A percentile compares a stretch with the other conserved stretches of the same genome.
Conservation (phyloP, 2,329 filamentous ascomycete species). For the Arthrinium phaeospermum region DNA sequence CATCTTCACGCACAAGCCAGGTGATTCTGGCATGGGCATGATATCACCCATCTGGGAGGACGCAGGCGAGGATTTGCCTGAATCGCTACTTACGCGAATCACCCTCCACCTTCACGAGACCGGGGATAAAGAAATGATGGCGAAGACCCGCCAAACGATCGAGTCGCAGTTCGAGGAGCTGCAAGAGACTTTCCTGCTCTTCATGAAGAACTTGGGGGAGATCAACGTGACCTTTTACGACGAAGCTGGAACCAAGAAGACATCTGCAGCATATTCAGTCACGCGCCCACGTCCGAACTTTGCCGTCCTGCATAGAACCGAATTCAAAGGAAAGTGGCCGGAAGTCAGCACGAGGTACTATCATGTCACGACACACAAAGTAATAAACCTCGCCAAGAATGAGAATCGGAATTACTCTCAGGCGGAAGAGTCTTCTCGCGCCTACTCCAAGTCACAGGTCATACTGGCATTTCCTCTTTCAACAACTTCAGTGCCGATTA, state of each 20-base stretch:
- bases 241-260: too few species aligned
- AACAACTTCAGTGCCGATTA: conserved; percentile 40
- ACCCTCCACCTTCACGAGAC: conserved; percentile 44
- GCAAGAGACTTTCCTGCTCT: conserved; percentile 47
- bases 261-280: too few species aligned
- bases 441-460: conserved; percentile 41
- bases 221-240: conserved; percentile 41
- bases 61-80: neutral
- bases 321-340: too few species aligned
- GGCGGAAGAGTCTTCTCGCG: conserved; percentile 31
- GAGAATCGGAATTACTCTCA: conserved; percentile 42
- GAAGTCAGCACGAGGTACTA: too few species aligned
- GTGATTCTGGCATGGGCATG: conserved; percentile 57
- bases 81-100: conserved; percentile 39
- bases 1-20: conserved; percentile 45
- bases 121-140: conserved; percentile 27
- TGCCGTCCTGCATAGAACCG: too few species aligned
- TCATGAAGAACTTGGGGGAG: conserved; percentile 45
- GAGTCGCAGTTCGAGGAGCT: conserved; percentile 44
- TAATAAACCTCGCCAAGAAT: conserved; percentile 37
- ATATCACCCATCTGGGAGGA: conserved; percentile 49
- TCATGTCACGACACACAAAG: conserved; percentile 38
- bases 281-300: too few species aligned
- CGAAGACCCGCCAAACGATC: conserved; percentile 34
- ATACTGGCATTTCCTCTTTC: conserved; percentile 51